Evolutionary conservation across 1,139 yeast species (phyloP).

Genomic region (Suhomyces guaymorum): DNA sequence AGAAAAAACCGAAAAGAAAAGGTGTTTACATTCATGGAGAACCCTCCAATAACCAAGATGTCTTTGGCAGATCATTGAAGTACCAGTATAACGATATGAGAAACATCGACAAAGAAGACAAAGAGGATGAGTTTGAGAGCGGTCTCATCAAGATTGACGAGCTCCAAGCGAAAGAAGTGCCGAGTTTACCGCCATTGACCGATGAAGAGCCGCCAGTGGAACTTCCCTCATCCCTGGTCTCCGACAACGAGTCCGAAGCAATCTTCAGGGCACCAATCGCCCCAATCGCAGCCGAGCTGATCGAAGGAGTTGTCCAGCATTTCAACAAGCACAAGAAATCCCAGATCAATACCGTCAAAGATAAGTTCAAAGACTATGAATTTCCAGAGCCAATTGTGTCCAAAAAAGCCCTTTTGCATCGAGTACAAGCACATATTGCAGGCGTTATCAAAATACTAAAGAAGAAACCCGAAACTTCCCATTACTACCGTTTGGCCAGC

Average conservation of each 20-base stretch:
- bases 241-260: too few relatives aligned
- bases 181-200: neutral
- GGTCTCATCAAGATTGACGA: slow-evolving; percentile 16
- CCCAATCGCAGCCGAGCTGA: too few relatives aligned
- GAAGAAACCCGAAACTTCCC: slow-evolving; percentile 43
- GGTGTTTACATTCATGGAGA: slow-evolving; percentile 9
- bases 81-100: slow-evolving; percentile 2
- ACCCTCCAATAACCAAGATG: neutral
- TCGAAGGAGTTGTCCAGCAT: slow-evolving; percentile 15
- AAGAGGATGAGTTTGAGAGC: slow-evolving; percentile 13
- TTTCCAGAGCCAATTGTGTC: slow-evolving; percentile 34
- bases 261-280: too few relatives aligned
- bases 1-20: slow-evolving; percentile 4
- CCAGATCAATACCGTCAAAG: slow-evolving; percentile 18
- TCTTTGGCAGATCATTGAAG: slow-evolving; percentile 1
- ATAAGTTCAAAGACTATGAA: slow-evolving; percentile 22
- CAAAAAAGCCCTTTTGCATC: slow-evolving; percentile 22
- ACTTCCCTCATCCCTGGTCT: slow-evolving; percentile 3
- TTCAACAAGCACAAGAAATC: slow-evolving; percentile 18
- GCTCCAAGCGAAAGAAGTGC: slow-evolving; percentile 4
- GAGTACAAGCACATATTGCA: slow-evolving; percentile 33
- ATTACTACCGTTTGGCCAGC: slow-evolving; percentile 52
- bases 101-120: slow-evolving; percentile 2
- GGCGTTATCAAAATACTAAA: slow-evolving; percentile 42
- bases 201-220: slow-evolving; percentile 6